These are phyloP conservation scores for Arthrobotrys musiformis DNA, from an alignment of 2,329 filamentous ascomycete genomes.

Conservation along the genomic window DNA sequence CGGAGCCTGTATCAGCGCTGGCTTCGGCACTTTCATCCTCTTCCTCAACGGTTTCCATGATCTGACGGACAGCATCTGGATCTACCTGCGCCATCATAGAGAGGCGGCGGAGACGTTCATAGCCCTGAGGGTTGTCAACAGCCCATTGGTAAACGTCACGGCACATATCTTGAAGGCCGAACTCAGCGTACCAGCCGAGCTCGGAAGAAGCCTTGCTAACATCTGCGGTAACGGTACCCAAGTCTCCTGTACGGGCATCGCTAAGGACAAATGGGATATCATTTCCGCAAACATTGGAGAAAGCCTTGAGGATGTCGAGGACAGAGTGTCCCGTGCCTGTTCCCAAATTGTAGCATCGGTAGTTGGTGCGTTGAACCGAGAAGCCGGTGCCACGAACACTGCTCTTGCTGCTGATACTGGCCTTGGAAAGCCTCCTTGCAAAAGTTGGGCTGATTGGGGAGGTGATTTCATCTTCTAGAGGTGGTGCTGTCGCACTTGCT, in stretches of 20 bases:
- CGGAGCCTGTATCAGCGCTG: slow-evolving; percentile 6
- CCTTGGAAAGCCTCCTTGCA: slow-evolving; percentile 24
- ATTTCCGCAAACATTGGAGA: slow-evolving; percentile 62
- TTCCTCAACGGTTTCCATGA: slow-evolving; percentile 52
- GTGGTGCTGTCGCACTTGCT: background rate
- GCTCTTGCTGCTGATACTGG: slow-evolving; percentile 20
- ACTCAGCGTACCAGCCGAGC: slow-evolving; percentile 64
- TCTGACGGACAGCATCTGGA: slow-evolving; percentile 33
- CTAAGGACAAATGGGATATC: slow-evolving; percentile 63
- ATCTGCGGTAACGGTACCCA: slow-evolving; percentile 65
- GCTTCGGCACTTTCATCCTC: slow-evolving; percentile 35
- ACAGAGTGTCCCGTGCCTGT: slow-evolving; percentile 66
- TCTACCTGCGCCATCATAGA: slow-evolving; percentile 52
- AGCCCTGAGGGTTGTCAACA: slow-evolving; percentile 55
- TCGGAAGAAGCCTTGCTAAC: slow-evolving; percentile 63
- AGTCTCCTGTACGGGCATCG: slow-evolving; percentile 64
- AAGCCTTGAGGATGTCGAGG: slow-evolving; percentile 64
- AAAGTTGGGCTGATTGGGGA: slow-evolving; percentile 48
- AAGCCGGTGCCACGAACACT: slow-evolving; percentile 35
- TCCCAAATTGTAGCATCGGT: slow-evolving; percentile 66
- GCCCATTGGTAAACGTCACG: slow-evolving; percentile 56
- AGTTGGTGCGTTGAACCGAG: slow-evolving; percentile 57
- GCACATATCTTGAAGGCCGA: slow-evolving; percentile 56
- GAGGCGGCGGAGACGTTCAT: slow-evolving; percentile 53
- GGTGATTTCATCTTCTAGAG: slow-evolving; percentile 15